These are phyloP conservation scores for Grammothele lineata DNA, from an alignment of 768 basidiomycete genomes.

Conservation along the genomic window DNA sequence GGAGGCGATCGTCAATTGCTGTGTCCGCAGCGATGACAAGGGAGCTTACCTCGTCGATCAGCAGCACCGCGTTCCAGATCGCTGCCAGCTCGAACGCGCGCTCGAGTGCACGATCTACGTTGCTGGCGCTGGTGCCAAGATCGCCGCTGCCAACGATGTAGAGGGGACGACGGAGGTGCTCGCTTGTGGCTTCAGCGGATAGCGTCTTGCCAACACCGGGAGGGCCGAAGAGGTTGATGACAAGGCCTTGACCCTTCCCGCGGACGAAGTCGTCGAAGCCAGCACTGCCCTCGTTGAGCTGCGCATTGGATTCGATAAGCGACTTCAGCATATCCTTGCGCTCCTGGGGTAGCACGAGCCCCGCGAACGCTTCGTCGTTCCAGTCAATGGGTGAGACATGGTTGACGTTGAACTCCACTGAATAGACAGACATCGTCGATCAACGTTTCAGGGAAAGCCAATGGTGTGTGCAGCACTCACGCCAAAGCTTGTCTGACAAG, in stretches of 20 bases:
- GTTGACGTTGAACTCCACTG: slow-evolving; percentile 60
- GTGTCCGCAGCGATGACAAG: no score
- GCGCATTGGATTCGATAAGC: slow-evolving; percentile 27
- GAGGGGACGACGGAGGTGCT: slow-evolving; percentile 15
- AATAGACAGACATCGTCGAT: no score
- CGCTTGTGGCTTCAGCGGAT: slow-evolving; percentile 24
- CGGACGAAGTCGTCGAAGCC: slow-evolving; percentile 31
- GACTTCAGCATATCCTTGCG: slow-evolving; percentile 27
- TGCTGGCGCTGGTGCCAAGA: slow-evolving; percentile 18
- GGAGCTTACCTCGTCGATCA: slow-evolving; percentile 27
- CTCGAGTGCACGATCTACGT: slow-evolving; percentile 24
- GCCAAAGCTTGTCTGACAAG: slow-evolving; percentile 53
- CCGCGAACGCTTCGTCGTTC: slow-evolving; percentile 29
- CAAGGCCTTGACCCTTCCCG: slow-evolving; percentile 32
- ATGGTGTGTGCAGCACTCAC: no score
- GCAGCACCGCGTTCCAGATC: slow-evolving; percentile 30
- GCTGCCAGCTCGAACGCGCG: slow-evolving; percentile 28
- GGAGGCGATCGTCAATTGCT: no score
- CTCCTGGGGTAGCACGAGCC: slow-evolving; percentile 26
- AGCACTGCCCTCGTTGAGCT: slow-evolving; percentile 3
- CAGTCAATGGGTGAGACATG: slow-evolving; percentile 45
- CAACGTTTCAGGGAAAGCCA: no score
- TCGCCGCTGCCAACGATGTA: slow-evolving; percentile 13
- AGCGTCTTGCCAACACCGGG: slow-evolving; percentile 27
- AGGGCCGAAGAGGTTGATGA: slow-evolving; percentile 27